phyloP scores from a whole-genome alignment of 1,284 basidiomycete genomes.

The Albatrellus sp. region DNA sequence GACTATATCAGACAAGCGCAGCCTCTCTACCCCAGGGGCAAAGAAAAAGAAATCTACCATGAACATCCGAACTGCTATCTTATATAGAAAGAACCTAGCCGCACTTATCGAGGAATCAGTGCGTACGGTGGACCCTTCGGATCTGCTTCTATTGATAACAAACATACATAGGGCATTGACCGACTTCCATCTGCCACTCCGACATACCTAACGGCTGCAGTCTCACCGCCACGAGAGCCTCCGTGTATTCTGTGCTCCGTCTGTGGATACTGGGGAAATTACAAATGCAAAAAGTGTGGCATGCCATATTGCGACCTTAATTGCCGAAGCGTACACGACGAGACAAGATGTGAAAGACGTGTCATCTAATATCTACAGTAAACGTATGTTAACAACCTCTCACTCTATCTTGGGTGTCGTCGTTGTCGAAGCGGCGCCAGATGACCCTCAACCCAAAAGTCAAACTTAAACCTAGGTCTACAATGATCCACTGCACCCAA shows the following conservation, averaged over 20 bases:
- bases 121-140: constrained; percentile 15
- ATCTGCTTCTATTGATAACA: neutral
- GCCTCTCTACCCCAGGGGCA: constrained; percentile 27
- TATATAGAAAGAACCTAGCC: constrained; percentile 68
- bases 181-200: constrained; percentile 36
- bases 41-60: constrained; percentile 71
- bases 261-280: constrained; percentile 57
- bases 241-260: constrained; percentile 49
- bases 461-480: too few species aligned
- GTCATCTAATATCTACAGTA: constrained; percentile 26
- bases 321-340: constrained; percentile 43
- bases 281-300: constrained; percentile 47
- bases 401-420: neutral
- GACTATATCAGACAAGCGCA: constrained; percentile 61
- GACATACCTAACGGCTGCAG: constrained; percentile 44
- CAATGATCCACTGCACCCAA: too few species aligned
- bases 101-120: constrained; percentile 71
- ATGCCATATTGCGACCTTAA: constrained; percentile 46
- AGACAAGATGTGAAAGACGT: constrained; percentile 49
- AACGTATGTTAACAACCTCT: neutral
- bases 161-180: constrained; percentile 37
- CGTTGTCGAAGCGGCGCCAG: neutral
- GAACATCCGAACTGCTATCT: constrained; percentile 62
- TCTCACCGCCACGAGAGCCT: constrained; percentile 34
- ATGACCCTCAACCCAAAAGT: too few species aligned